These are phyloP conservation scores for Talaromyces pinophilus DNA, from an alignment of 2,329 filamentous ascomycete species.

Conservation along the genomic window DNA sequence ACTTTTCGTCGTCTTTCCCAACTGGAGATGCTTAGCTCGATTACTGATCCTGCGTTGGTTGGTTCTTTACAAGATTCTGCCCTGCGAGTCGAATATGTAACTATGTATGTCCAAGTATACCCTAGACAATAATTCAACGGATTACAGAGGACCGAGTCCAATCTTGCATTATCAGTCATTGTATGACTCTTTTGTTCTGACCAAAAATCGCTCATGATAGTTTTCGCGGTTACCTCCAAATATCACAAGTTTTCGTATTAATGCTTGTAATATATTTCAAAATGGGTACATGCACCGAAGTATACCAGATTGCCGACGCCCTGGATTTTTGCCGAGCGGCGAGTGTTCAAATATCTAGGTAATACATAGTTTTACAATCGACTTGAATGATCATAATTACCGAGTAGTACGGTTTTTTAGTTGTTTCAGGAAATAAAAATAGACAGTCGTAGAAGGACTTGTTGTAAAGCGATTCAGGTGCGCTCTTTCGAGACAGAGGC, in stretches of 20 bases:
- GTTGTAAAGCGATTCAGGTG: not conserved
- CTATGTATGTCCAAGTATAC: not conserved
- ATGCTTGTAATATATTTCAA: not conserved
- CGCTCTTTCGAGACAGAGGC: not conserved
- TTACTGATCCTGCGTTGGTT: not conserved
- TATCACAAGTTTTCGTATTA: not conserved
- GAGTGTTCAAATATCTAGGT: not conserved
- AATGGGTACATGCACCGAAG: not conserved
- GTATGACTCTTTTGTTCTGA: not conserved
- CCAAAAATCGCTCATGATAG: not conserved
- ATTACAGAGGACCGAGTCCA: not conserved
- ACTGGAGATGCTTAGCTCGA: not conserved
- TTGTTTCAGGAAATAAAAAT: slow-evolving; percentile 1
- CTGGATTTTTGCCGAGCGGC: not conserved
- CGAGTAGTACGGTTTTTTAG: not conserved
- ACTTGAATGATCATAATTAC: not conserved
- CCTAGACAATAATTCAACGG: not conserved
- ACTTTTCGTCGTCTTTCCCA: not conserved
- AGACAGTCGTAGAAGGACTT: not conserved
- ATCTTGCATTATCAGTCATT: not conserved
- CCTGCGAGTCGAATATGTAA: not conserved
- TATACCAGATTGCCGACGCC: not conserved
- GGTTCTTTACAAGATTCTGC: not conserved
- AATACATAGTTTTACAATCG: not conserved
- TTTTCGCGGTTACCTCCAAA: too few relatives aligned